phyloP scores from a whole-genome alignment of 768 basidiomycete genomes.

The Podaxis sp. region DNA sequence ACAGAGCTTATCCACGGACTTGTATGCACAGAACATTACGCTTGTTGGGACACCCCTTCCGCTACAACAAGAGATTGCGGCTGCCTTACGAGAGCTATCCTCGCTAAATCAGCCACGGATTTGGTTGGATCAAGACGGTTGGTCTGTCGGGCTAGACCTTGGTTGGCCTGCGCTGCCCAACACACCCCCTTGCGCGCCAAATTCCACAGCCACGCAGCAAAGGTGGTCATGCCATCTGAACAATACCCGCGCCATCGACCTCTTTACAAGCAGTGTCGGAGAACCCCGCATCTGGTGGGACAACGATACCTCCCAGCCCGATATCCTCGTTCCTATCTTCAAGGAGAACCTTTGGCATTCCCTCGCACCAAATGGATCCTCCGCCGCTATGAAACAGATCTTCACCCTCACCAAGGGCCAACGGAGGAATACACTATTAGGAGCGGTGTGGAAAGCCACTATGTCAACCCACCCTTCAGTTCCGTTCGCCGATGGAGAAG shows the following conservation, averaged over 20 bases:
- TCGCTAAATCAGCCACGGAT: slow-evolving; percentile 4
- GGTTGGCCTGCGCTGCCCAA: not conserved
- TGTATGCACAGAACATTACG: slow-evolving; percentile 9
- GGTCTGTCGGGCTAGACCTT: slow-evolving; percentile 9
- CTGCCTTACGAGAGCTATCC: not conserved
- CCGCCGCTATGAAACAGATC: slow-evolving; percentile 14
- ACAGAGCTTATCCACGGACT: slow-evolving; percentile 3
- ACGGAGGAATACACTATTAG: slow-evolving; percentile 11
- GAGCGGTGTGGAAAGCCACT: slow-evolving; percentile 8
- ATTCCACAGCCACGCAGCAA: slow-evolving; percentile 1
- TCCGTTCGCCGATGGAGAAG: slow-evolving; percentile 7
- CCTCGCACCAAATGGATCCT: slow-evolving; percentile 8
- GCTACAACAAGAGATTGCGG: slow-evolving; percentile 2
- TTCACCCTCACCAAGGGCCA: slow-evolving; percentile 13
- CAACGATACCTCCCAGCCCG: not conserved
- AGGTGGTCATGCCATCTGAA: slow-evolving; percentile 7
- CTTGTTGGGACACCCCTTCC: not conserved
- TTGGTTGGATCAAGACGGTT: slow-evolving; percentile 12
- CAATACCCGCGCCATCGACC: not conserved
- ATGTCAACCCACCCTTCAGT: slow-evolving; percentile 4
- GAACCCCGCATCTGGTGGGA: slow-evolving; percentile 11
- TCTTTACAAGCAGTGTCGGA: not conserved
- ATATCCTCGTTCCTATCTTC: not conserved
- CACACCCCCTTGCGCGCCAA: not conserved
- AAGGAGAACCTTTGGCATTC: slow-evolving; percentile 10